Percentiles rank a stretch among this genome's conserved stretches.
phyloP scores from a whole-genome alignment of 192 early-diverging fungal genomes.

The Chytriomyces sp. region DNA sequence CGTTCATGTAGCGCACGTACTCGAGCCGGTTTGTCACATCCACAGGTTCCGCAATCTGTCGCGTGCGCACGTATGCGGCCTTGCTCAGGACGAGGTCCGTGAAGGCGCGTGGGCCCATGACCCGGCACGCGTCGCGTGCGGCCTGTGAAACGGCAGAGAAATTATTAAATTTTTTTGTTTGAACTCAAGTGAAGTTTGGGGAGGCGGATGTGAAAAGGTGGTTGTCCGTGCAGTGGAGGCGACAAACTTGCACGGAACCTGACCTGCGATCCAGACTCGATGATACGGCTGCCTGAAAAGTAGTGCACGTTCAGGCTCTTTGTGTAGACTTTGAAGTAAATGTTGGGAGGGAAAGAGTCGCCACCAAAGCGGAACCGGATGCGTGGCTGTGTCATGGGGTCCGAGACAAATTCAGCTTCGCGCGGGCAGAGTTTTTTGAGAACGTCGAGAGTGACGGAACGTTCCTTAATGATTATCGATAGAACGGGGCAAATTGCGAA shows the following conservation, averaged over 20 bases:
- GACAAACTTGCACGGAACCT: background rate
- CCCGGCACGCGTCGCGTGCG: slow-evolving; percentile 47
- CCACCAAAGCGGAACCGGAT: slow-evolving; percentile 59
- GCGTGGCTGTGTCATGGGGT: slow-evolving; percentile 44
- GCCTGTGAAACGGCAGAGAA: slow-evolving; percentile 38
- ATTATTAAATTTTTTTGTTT: background rate
- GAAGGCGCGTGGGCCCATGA: slow-evolving; percentile 51
- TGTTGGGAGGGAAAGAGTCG: slow-evolving; percentile 46
- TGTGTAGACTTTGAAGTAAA: slow-evolving; percentile 55
- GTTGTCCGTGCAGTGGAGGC: background rate
- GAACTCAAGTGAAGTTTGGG: background rate
- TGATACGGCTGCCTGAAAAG: slow-evolving; percentile 48
- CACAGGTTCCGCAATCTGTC: slow-evolving; percentile 32
- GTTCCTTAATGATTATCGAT: slow-evolving; percentile 41
- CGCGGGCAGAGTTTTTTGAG: slow-evolving; percentile 47
- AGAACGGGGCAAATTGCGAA: too few relatives aligned
- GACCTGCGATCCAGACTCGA: slow-evolving; percentile 46
- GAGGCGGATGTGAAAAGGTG: background rate
- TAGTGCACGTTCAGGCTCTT: slow-evolving; percentile 55
- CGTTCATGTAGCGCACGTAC: slow-evolving; percentile 54
- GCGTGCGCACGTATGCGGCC: slow-evolving; percentile 19
- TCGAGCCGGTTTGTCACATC: slow-evolving; percentile 57
- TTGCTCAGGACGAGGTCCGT: slow-evolving; percentile 39
- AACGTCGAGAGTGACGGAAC: slow-evolving; percentile 46
- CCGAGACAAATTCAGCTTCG: slow-evolving; percentile 49